Conservation (phyloP, 202 grass and related monocot species). For the Brachypodium distachyon region DNA sequence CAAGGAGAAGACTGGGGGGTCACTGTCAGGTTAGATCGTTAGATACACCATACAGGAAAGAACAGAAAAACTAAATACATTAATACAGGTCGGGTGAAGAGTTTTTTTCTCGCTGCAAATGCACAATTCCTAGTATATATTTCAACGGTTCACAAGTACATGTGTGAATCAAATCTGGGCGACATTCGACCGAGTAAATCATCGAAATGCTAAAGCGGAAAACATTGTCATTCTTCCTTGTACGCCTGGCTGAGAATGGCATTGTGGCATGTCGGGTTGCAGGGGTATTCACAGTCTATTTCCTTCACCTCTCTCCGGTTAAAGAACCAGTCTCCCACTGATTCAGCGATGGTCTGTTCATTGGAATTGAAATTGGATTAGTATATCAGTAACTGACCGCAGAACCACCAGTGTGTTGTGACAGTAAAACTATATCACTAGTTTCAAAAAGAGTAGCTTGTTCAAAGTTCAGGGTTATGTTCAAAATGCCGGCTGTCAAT, state of each 20-base stretch:
- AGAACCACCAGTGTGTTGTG: not conserved
- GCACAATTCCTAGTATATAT: too few relatives aligned
- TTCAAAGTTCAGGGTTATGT: not conserved
- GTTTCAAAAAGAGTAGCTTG: not conserved
- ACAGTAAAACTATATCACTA: not conserved
- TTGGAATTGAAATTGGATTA: not conserved
- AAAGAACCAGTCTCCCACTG: conserved; percentile 89
- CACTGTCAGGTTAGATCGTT: not conserved
- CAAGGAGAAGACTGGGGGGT: not conserved
- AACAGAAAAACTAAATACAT: too few relatives aligned
- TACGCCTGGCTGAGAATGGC: conserved; percentile 41
- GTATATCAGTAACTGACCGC: too few relatives aligned
- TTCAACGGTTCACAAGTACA: not conserved
- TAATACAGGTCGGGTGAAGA: too few relatives aligned
- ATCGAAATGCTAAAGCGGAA: not conserved
- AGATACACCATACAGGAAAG: not conserved
- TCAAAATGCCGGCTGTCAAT: not conserved
- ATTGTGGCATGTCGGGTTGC: conserved; percentile 79
- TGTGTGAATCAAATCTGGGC: not conserved
- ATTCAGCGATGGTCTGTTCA: conserved; percentile 66
- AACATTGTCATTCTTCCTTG: conserved; percentile 18
- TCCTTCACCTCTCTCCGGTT: conserved; percentile 49
- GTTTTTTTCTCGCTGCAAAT: not conserved
- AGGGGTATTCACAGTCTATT: conserved; percentile 72
- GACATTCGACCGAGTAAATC: too few relatives aligned